These are phyloP conservation scores for Salicornia ramosissima DNA, from an alignment of 148 eudicot species.

Conservation along the genomic window DNA sequence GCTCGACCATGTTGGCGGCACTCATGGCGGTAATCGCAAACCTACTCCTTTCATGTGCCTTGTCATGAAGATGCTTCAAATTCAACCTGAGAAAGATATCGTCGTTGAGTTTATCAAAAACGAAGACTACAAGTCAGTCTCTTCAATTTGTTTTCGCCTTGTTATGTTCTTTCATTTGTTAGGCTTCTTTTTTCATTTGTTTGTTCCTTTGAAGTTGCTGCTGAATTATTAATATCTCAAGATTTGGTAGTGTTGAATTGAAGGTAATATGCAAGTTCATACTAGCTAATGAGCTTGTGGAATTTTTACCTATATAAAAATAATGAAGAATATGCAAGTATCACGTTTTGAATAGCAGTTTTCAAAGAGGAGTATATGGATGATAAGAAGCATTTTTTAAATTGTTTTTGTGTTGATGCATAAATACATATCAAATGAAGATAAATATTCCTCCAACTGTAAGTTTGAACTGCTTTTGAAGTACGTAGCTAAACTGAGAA, in stretches of 20 bases:
- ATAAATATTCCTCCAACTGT: not conserved
- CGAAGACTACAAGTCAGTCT: slow-evolving; percentile 71
- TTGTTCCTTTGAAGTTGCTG: no score
- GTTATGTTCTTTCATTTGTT: no score
- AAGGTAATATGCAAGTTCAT: no score
- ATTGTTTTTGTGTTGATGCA: not conserved
- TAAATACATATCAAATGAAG: not conserved
- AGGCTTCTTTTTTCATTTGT: no score
- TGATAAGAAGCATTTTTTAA: not conserved
- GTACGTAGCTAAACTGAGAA: not conserved
- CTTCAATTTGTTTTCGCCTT: not conserved
- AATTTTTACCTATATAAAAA: no score
- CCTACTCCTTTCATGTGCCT: slow-evolving; percentile 91
- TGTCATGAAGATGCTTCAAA: slow-evolving; percentile 97
- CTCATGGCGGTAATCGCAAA: slow-evolving; percentile 80
- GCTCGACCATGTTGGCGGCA: slow-evolving; percentile 91
- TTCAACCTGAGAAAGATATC: slow-evolving; percentile 89
- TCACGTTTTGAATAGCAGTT: no score
- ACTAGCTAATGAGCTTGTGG: no score
- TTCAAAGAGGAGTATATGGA: no score
- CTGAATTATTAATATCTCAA: no score
- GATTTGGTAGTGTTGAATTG: no score
- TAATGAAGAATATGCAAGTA: no score
- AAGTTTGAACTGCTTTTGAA: not conserved
- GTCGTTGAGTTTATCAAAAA: slow-evolving; percentile 90